phyloP scores from a whole-genome alignment of 2,329 filamentous ascomycete species.

The Tympanopsis confertula region DNA sequence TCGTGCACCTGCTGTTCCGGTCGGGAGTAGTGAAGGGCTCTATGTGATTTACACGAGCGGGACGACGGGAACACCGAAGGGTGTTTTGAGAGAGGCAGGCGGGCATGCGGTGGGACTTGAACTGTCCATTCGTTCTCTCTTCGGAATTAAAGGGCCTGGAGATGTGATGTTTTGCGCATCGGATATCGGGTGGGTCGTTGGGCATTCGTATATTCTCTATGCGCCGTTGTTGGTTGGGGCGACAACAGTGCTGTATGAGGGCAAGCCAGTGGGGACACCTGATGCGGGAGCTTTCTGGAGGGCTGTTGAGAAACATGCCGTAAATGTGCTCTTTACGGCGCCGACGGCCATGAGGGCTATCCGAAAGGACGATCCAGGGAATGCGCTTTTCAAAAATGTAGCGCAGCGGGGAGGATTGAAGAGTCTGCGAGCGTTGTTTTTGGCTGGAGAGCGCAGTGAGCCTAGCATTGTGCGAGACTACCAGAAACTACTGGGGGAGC shows the following conservation, averaged over 20 bases:
- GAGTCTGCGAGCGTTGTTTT: slow-evolving; percentile 62
- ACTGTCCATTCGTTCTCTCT: slow-evolving; percentile 71
- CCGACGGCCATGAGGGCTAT: slow-evolving; percentile 82
- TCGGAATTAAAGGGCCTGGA: slow-evolving; percentile 70
- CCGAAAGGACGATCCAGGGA: slow-evolving; percentile 71
- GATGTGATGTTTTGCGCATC: slow-evolving; percentile 55
- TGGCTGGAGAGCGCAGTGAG: slow-evolving; percentile 83
- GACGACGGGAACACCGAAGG: slow-evolving; percentile 74
- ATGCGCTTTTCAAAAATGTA: slow-evolving; percentile 47
- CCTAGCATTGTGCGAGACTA: slow-evolving; percentile 76
- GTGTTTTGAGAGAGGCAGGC: slow-evolving; percentile 70
- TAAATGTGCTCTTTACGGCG: slow-evolving; percentile 75
- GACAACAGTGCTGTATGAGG: slow-evolving; percentile 79
- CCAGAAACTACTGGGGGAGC: slow-evolving; percentile 55
- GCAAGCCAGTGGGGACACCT: slow-evolving; percentile 85
- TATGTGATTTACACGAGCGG: slow-evolving; percentile 87
- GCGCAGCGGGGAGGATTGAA: slow-evolving; percentile 62
- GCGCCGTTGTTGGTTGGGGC: slow-evolving; percentile 76
- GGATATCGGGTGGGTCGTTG: slow-evolving; percentile 88
- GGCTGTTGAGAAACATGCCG: slow-evolving; percentile 71
- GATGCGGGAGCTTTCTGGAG: slow-evolving; percentile 83
- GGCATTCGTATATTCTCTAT: slow-evolving; percentile 80
- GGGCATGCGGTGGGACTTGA: slow-evolving; percentile 80
- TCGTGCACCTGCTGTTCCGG: slow-evolving; percentile 62
- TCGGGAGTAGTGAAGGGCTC: slow-evolving; percentile 64